phyloP scores from a whole-genome alignment of 768 basidiomycete genomes.

The Boletus pseudopeckii region DNA sequence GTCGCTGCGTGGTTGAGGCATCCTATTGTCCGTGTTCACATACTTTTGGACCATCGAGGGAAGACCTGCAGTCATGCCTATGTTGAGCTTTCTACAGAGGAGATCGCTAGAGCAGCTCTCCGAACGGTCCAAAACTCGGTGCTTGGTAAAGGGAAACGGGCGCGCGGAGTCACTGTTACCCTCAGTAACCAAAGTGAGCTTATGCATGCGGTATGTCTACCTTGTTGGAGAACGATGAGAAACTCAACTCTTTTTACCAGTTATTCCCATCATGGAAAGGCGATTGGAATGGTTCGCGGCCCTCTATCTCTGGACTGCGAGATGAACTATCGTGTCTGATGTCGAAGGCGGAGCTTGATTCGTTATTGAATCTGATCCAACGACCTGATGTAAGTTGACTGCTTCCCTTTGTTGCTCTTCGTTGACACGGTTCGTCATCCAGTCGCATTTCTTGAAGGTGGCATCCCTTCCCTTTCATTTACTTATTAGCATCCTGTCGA shows the following conservation, averaged over 20 bases:
- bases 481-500: constrained; percentile 69
- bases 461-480: constrained; percentile 78
- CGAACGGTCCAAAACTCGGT: constrained; percentile 53
- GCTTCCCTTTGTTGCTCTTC: not conserved
- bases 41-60: constrained; percentile 75
- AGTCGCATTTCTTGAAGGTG: constrained; percentile 88
- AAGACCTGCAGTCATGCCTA: constrained; percentile 86
- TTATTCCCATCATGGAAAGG: constrained; percentile 83
- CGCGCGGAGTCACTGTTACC: constrained; percentile 81
- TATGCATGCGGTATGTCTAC: constrained; percentile 61
- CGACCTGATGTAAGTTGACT: constrained; percentile 63
- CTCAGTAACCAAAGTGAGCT: constrained; percentile 76
- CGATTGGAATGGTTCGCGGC: constrained; percentile 62
- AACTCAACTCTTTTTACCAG: constrained; percentile 33
- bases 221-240: not conserved
- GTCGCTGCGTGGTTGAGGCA: constrained; percentile 69
- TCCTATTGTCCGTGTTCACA: constrained; percentile 61
- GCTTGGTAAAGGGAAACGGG: constrained; percentile 72
- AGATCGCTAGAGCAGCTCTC: constrained; percentile 62
- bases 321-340: constrained; percentile 60
- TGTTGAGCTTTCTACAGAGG: constrained; percentile 64
- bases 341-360: constrained; percentile 62
- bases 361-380: constrained; percentile 65
- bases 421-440: constrained; percentile 13
- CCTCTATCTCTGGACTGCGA: constrained; percentile 63